Conservation (phyloP, 345 rosid genomes). For the Tarenaya hassleriana region DNA sequence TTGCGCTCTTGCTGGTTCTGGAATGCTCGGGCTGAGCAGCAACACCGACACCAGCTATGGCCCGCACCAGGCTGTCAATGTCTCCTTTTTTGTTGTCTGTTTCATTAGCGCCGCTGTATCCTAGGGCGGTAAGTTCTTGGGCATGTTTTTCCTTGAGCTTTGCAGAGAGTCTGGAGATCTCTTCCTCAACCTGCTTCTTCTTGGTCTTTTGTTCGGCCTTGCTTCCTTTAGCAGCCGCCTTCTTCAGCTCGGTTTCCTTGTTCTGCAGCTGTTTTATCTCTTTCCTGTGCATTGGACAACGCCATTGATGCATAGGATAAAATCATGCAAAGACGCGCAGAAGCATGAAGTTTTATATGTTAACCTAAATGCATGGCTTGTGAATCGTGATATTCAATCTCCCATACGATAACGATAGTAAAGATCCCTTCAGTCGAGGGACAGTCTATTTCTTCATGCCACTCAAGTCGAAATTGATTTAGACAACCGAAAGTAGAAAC, state of each 20-base stretch:
- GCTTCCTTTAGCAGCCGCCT: conserved; percentile 87
- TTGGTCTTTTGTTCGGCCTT: conserved; percentile 96
- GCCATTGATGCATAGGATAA: background rate
- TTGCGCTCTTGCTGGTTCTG: conserved; percentile 68
- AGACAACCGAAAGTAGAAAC: background rate
- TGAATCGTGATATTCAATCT: background rate
- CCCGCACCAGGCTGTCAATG: conserved; percentile 73
- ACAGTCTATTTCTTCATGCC: background rate
- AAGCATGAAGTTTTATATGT: background rate
- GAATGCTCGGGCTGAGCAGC: conserved; percentile 48
- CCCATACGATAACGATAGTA: too few species aligned
- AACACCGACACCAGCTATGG: conserved; percentile 77
- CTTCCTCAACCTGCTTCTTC: conserved; percentile 94
- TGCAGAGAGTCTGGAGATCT: conserved; percentile 55
- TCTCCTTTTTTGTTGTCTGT: conserved; percentile 48
- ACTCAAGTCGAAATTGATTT: background rate
- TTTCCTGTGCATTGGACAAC: conserved; percentile 35
- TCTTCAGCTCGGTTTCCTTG: conserved; percentile 78
- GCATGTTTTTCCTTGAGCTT: conserved; percentile 73
- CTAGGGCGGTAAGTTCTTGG: conserved; percentile 66
- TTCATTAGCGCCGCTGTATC: conserved; percentile 36
- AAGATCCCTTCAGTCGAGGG: too few species aligned
- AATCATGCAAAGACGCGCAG: background rate
- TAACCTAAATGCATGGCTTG: background rate
- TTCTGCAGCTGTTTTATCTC: conserved; percentile 71